Percentiles rank a stretch among this genome's conserved stretches.
Conservation (phyloP, 805 yeast genomes). For the Candida awuae region DNA sequence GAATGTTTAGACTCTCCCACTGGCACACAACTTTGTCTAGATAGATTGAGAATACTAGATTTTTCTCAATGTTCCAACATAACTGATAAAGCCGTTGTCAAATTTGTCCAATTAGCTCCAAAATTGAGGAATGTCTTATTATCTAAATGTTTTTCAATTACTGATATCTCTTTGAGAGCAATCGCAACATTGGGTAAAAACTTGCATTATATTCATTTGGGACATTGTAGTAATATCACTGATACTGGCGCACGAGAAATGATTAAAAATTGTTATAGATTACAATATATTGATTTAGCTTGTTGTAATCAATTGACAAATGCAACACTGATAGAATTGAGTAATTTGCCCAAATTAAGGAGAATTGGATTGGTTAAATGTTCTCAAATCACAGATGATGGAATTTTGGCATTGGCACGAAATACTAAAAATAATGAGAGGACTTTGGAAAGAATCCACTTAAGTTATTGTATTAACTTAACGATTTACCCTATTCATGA, state of each 20-base stretch:
- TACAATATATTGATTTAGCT: constrained; percentile 90
- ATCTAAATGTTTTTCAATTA: constrained; percentile 80
- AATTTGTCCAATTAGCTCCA: constrained; percentile 71
- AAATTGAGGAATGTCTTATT: constrained; percentile 78
- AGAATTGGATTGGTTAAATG: constrained; percentile 94
- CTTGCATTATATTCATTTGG: constrained; percentile 83
- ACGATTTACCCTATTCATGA: constrained; percentile 70
- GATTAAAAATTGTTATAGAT: constrained; percentile 70
- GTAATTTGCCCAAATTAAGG: constrained; percentile 69
- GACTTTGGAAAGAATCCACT: constrained; percentile 84
- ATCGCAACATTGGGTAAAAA: constrained; percentile 68
- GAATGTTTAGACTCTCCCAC: constrained; percentile 40
- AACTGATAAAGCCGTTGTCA: constrained; percentile 71
- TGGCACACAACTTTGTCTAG: constrained; percentile 34
- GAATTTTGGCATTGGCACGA: constrained; percentile 55
- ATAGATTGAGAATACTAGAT: constrained; percentile 72
- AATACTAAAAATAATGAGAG: constrained; percentile 54
- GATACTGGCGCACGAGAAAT: constrained; percentile 77
- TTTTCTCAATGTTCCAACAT: constrained; percentile 76
- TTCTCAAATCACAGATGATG: constrained; percentile 76
- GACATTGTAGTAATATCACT: constrained; percentile 87
- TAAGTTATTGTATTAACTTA: constrained; percentile 80
- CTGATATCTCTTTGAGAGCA: constrained; percentile 70
- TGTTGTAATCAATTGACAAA: constrained; percentile 89
- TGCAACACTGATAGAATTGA: constrained; percentile 65